These are phyloP conservation scores for Metarhizium anisopliae DNA, from an alignment of 2,329 filamentous ascomycete genomes.

Conservation along the genomic window DNA sequence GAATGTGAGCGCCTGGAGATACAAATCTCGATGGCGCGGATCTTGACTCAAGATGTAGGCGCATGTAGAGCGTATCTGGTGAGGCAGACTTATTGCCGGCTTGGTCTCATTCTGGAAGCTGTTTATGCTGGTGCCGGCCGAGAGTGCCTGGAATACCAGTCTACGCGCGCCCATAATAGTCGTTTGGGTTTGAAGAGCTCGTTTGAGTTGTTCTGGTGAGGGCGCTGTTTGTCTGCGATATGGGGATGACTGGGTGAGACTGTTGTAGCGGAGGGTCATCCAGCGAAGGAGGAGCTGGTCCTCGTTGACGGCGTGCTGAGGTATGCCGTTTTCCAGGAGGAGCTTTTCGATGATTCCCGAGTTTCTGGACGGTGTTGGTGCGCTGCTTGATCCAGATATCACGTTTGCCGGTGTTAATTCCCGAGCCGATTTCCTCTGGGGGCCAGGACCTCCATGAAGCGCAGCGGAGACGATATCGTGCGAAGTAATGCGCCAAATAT, in stretches of 20 bases:
- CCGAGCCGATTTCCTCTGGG: neutral
- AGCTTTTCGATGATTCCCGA: conserved; percentile 12
- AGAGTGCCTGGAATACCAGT: conserved; percentile 20
- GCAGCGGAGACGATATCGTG: conserved; percentile 34
- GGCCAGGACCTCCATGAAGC: conserved; percentile 1
- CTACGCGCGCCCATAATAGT: conserved; percentile 21
- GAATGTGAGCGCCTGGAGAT: conserved; percentile 22
- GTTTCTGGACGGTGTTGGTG: neutral
- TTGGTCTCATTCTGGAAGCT: conserved; percentile 9
- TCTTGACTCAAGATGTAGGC: conserved; percentile 10
- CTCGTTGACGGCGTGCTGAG: conserved; percentile 15
- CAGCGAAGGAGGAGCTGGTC: conserved; percentile 26
- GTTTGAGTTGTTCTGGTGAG: conserved; percentile 9
- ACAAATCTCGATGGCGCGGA: conserved; percentile 1
- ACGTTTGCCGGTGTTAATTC: neutral
- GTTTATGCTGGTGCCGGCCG: conserved; percentile 11
- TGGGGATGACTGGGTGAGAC: conserved; percentile 2
- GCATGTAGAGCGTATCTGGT: conserved; percentile 15
- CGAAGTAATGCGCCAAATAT: conserved; percentile 30
- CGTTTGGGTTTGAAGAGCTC: conserved; percentile 13
- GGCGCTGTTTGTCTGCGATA: neutral
- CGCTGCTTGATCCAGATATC: neutral
- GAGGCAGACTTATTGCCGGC: conserved; percentile 7
- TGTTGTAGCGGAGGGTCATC: conserved; percentile 21
- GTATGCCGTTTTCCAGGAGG: conserved; percentile 21